Evolutionary conservation across 176 grass and related monocot species (phyloP).

Genomic region (Oryza brachyantha): DNA sequence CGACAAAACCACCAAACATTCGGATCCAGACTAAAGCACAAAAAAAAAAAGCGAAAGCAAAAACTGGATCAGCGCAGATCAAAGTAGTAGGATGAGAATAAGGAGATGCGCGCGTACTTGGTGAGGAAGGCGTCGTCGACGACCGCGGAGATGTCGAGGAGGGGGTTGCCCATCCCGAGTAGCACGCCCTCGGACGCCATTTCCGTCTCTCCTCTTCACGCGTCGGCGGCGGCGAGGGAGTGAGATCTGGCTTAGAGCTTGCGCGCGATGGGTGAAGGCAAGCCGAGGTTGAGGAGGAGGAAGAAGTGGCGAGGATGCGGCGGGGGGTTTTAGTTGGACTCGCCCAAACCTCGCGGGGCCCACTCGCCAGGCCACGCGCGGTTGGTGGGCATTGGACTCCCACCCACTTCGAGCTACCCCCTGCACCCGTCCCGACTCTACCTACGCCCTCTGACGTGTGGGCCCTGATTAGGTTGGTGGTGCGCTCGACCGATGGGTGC

Average conservation of each 20-base stretch:
- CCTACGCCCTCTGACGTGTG: not conserved
- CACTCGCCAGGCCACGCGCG: slow-evolving; percentile 17
- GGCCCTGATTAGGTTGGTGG: not conserved
- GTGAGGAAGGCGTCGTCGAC: slow-evolving; percentile 88
- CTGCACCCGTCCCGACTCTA: not conserved
- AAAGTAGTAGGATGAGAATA: not conserved
- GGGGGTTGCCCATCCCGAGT: slow-evolving; percentile 97
- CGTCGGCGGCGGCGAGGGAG: not conserved
- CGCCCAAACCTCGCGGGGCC: slow-evolving; percentile 23
- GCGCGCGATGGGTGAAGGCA: not conserved
- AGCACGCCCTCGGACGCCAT: slow-evolving; percentile 77
- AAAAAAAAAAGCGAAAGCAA: not conserved
- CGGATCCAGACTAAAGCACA: not conserved
- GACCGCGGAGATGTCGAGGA: slow-evolving; percentile 95
- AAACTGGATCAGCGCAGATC: slow-evolving; percentile 5
- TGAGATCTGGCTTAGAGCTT: slow-evolving; percentile 55
- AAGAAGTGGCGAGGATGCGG: not conserved
- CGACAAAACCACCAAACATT: not conserved
- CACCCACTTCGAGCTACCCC: not conserved
- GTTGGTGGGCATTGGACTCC: slow-evolving; percentile 28
- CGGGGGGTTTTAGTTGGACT: slow-evolving; percentile 41
- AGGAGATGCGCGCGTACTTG: slow-evolving; percentile 48
- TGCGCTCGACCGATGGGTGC: not conserved
- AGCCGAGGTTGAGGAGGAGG: not conserved
- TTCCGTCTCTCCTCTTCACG: not conserved